Evolutionary conservation across 1,139 yeast genomes (phyloP).

Genomic region (Sugiyamaella castrensis): DNA sequence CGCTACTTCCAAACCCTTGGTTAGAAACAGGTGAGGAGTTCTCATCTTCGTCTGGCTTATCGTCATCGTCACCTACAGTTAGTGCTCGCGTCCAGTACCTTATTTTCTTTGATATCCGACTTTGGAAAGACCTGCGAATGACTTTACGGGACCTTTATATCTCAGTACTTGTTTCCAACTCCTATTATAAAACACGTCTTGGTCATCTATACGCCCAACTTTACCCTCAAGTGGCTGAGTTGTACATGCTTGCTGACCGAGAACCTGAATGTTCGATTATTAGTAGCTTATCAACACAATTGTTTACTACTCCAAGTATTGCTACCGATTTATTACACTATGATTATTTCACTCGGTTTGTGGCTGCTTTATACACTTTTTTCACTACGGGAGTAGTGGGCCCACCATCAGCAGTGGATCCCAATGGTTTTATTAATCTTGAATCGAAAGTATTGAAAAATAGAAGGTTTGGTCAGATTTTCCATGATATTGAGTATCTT

Average conservation of each 20-base stretch:
- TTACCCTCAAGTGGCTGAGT: conserved; percentile 75
- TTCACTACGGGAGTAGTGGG: conserved; percentile 56
- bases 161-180: conserved; percentile 65
- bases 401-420: conserved; percentile 46
- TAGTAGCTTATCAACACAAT: conserved; percentile 74
- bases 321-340: conserved; percentile 67
- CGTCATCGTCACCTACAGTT: too few species aligned
- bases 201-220: conserved; percentile 81
- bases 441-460: conserved; percentile 54
- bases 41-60: too few species aligned
- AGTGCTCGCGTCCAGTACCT: conserved; percentile 69
- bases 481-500: conserved; percentile 79
- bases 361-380: conserved; percentile 65
- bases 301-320: conserved; percentile 79
- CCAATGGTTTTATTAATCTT: conserved; percentile 32
- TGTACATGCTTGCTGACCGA: conserved; percentile 65
- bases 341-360: conserved; percentile 65
- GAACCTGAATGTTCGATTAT: conserved; percentile 82
- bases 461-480: conserved; percentile 79
- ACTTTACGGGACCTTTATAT: conserved; percentile 67
- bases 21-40: too few species aligned
- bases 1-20: too few species aligned
- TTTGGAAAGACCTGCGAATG: conserved; percentile 65
- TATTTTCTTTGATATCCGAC: conserved; percentile 63
- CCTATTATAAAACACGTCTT: conserved; percentile 55